Conservation (phyloP, 805 yeast species). For the Pichia gijzeniarum region DNA sequence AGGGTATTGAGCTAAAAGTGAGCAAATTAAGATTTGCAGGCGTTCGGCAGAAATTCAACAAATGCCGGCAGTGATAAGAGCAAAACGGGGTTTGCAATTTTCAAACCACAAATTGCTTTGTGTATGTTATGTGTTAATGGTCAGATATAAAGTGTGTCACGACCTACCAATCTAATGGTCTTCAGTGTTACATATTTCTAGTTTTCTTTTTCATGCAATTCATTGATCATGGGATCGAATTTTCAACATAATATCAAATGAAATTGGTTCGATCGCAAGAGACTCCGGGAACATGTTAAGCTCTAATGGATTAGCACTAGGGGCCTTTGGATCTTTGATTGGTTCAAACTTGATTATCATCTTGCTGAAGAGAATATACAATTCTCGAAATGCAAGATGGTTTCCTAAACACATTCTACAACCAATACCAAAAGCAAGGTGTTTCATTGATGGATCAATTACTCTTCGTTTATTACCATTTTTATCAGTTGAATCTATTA, state of each 20-base stretch:
- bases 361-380: constrained; percentile 53
- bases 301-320: constrained; percentile 40
- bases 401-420: constrained; percentile 68
- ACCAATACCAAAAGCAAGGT: constrained; percentile 65
- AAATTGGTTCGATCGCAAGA: constrained; percentile 56
- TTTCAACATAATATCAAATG: constrained; percentile 28
- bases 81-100: too few relatives aligned
- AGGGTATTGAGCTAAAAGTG: too few relatives aligned
- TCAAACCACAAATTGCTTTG: too few relatives aligned
- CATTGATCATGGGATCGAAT: not conserved
- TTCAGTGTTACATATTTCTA: too few relatives aligned
- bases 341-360: constrained; percentile 38
- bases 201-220: not conserved
- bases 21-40: too few relatives aligned
- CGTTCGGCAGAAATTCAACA: too few relatives aligned
- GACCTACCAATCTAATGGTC: too few relatives aligned
- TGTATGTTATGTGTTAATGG: too few relatives aligned
- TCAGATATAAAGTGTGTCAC: too few relatives aligned
- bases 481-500: constrained; percentile 13
- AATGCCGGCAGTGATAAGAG: too few relatives aligned
- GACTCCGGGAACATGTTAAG: constrained; percentile 48
- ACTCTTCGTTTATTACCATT: not conserved
- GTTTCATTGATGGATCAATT: constrained; percentile 20
- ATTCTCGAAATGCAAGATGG: constrained; percentile 55
- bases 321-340: not conserved